A percentile compares a stretch with the other conserved stretches of the same genome.
Evolutionary conservation across 2,329 filamentous ascomycete species (phyloP).

Genomic region (Aspergillus sclerotialis): DNA sequence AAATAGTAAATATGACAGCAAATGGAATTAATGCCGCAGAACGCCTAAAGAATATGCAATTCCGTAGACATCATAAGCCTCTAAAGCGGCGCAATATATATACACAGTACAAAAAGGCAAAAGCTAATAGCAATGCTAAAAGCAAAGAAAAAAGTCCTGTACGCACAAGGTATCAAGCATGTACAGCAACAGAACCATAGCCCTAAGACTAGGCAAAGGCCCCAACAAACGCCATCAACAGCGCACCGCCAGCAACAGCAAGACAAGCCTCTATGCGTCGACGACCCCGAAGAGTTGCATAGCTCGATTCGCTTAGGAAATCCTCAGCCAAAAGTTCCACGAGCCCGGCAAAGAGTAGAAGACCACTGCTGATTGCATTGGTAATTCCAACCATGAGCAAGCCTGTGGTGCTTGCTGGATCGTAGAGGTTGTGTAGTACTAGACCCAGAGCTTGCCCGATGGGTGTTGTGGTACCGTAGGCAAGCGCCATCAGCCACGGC

Average conservation of each 20-base stretch:
- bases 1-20: no score
- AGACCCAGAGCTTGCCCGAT: constrained; percentile 78
- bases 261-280: constrained; percentile 55
- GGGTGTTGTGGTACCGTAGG: constrained; percentile 66
- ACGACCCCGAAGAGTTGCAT: constrained; percentile 51
- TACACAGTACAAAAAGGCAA: no score
- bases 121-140: no score
- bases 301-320: constrained; percentile 63
- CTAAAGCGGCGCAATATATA: no score
- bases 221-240: constrained; percentile 61
- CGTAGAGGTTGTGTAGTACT: constrained; percentile 69
- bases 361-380: constrained; percentile 75
- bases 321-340: constrained; percentile 82
- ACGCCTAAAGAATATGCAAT: no score
- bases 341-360: constrained; percentile 73
- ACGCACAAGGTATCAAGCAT: not conserved
- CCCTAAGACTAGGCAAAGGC: constrained; percentile 56
- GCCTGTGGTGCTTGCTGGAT: constrained; percentile 67
- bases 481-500: constrained; percentile 64
- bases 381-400: constrained; percentile 78
- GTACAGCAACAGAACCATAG: not conserved
- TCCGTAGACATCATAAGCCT: no score
- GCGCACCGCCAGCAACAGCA: constrained; percentile 53
- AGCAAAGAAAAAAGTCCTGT: no score
- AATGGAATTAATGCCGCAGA: no score